Conservation (phyloP, 139 green algal species). For the Tetratostichococcus sp. region DNA sequence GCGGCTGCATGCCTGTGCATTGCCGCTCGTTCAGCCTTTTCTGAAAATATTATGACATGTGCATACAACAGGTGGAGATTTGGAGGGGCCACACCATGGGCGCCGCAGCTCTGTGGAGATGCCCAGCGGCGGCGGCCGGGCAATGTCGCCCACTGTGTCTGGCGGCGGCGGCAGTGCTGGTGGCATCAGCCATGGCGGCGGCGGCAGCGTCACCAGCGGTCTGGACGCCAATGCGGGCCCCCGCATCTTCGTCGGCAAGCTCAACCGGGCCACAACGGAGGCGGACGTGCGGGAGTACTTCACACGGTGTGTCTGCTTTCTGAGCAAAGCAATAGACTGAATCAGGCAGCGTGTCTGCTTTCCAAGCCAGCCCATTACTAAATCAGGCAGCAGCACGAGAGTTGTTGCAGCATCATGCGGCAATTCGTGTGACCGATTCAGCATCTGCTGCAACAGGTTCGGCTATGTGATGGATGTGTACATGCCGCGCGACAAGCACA, state of each 20-base stretch:
- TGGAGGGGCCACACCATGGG: not conserved
- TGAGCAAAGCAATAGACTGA: too few species aligned
- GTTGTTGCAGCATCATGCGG: too few species aligned
- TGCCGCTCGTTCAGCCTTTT: too few species aligned
- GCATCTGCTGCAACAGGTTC: constrained; percentile 31
- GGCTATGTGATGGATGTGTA: constrained; percentile 92
- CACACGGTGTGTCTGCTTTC: constrained; percentile 10
- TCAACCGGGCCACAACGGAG: constrained; percentile 78
- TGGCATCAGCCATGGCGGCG: not conserved
- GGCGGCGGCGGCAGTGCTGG: too few species aligned
- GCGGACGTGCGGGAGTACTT: constrained; percentile 77
- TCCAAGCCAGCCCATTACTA: too few species aligned
- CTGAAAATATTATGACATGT: too few species aligned
- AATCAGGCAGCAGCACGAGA: too few species aligned
- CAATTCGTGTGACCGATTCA: too few species aligned
- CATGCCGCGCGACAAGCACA: constrained; percentile 62
- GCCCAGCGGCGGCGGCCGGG: too few species aligned
- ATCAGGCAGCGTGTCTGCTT: too few species aligned
- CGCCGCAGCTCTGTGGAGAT: not conserved
- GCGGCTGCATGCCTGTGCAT: too few species aligned
- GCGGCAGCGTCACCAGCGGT: not conserved
- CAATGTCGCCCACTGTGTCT: not conserved
- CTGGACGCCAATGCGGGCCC: constrained; percentile 47
- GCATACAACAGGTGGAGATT: too few species aligned
- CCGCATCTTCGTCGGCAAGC: constrained; percentile 87